A percentile compares a stretch with the other conserved stretches of the same genome.
Evolutionary conservation across 2,329 filamentous ascomycete species (phyloP).

Genomic region (Sporothrix schenckii): DNA sequence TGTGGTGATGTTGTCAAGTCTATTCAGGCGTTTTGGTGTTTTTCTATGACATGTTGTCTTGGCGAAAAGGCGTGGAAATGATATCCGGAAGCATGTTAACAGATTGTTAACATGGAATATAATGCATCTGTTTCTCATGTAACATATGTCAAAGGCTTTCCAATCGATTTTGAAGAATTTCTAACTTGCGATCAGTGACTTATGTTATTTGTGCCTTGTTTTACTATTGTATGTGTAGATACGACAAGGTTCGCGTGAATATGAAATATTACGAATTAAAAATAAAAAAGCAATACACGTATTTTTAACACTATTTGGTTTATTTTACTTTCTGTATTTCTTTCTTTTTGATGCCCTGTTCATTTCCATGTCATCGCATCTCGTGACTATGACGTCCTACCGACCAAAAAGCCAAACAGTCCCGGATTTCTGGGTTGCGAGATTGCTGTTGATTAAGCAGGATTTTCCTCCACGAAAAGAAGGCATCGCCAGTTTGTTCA

Average conservation of each 20-base stretch:
- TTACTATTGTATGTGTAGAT: too few relatives aligned
- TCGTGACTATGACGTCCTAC: not conserved
- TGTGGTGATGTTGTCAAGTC: not conserved
- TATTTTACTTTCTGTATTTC: not conserved
- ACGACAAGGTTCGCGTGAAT: too few relatives aligned
- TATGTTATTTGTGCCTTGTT: not conserved
- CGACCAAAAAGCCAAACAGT: not conserved
- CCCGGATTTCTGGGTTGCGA: not conserved
- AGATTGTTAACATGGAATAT: not conserved
- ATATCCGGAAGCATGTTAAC: slow-evolving; percentile 16
- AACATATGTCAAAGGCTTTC: not conserved
- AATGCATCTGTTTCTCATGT: not conserved
- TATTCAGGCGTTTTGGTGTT: slow-evolving; percentile 8
- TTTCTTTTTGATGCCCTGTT: not conserved
- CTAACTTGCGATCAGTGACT: not conserved
- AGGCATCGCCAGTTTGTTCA: slow-evolving; percentile 6
- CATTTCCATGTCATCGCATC: not conserved
- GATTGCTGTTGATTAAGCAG: not conserved
- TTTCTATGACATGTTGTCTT: not conserved
- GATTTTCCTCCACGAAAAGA: not conserved
- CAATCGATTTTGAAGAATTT: not conserved
- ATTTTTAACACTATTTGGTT: too few relatives aligned
- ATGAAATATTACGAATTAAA: too few relatives aligned
- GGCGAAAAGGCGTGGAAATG: not conserved
- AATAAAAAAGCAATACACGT: too few relatives aligned